Evolutionary conservation across 176 grass and related monocot genomes (phyloP).

Genomic region (Hordeum vulgare): MorexV3_pseudomolecules_assembly NC_058520.1:167622974-167623473

Average conservation of each 20-base stretch:
- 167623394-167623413: constrained; percentile 39
- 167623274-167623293: constrained; percentile 53
- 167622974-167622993: constrained; percentile 64
- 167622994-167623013: constrained; percentile 65
- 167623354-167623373: constrained; percentile 49
- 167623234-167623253: constrained; percentile 38
- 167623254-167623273: constrained; percentile 42
- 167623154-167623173: constrained; percentile 68
- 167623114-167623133: constrained; percentile 59
- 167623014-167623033: constrained; percentile 82
- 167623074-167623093: constrained; percentile 81
- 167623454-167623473: constrained; percentile 67
- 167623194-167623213: neutral
- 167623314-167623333: neutral
- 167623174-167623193: constrained; percentile 54
- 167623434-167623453: constrained; percentile 72
- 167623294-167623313: neutral
- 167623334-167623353: neutral
- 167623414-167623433: constrained; percentile 74
- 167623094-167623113: constrained; percentile 64
- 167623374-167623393: constrained; percentile 52
- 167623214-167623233: constrained; percentile 46
- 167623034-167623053: constrained; percentile 67
- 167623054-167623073: constrained; percentile 63
- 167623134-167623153: constrained; percentile 65